phyloP scores from a whole-genome alignment of 305 asterid species.

The Plantago coronopus region DNA sequence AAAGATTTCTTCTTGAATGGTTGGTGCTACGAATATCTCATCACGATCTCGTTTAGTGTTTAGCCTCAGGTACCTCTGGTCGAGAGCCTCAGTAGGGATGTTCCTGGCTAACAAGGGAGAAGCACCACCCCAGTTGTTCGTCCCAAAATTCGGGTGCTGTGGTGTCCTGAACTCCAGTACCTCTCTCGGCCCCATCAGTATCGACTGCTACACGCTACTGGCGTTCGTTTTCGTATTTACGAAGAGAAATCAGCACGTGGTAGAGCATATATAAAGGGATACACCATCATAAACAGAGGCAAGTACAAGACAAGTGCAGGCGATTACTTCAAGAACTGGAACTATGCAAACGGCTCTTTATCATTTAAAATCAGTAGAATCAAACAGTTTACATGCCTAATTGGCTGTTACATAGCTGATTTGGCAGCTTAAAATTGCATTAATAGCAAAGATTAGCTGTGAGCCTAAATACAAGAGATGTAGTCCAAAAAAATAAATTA shows the following conservation, averaged over 20 bases:
- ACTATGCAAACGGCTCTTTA: conserved; percentile 18
- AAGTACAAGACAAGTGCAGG: conserved; percentile 18
- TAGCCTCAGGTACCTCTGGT: conserved; percentile 46
- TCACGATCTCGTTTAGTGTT: conserved; percentile 33
- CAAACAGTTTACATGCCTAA: not conserved
- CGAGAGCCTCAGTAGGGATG: conserved; percentile 56
- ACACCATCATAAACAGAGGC: not conserved
- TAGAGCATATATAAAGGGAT: not conserved
- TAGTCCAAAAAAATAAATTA: conserved; percentile 3
- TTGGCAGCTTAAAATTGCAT: not conserved
- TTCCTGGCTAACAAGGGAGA: conserved; percentile 68
- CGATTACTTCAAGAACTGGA: conserved; percentile 33
- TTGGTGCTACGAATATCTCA: conserved; percentile 30
- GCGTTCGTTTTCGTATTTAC: too few species aligned
- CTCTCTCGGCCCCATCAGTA: conserved; percentile 32
- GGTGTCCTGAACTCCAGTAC: conserved; percentile 61
- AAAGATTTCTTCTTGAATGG: conserved; percentile 33
- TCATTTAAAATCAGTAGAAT: conserved; percentile 12
- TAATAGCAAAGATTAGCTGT: not conserved
- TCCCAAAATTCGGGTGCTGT: conserved; percentile 60
- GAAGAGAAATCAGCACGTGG: too few species aligned
- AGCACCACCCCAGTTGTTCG: conserved; percentile 83
- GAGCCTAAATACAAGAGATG: too few species aligned
- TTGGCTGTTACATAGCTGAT: too few species aligned
- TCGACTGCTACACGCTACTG: not conserved